These are phyloP conservation scores for Acanthochlamys bracteata DNA, from an alignment of 106 monocot genomes.

Conservation along the genomic window DNA sequence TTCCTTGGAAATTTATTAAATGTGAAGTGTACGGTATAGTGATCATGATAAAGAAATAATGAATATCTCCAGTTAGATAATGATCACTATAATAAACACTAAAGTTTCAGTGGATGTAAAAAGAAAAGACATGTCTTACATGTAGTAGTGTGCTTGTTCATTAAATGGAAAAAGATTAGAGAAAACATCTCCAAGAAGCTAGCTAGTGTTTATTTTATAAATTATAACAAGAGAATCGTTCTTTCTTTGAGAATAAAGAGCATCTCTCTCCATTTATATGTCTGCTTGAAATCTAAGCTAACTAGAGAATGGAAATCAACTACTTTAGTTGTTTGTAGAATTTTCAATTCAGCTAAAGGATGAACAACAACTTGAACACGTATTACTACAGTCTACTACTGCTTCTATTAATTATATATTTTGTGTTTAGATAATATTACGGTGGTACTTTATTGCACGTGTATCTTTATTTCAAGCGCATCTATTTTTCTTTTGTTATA, in stretches of 20 bases:
- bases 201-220: not conserved
- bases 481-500: no score
- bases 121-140: not conserved
- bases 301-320: not conserved
- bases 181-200: not conserved
- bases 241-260: not conserved
- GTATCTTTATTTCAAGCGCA: no score
- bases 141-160: not conserved
- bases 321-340: not conserved
- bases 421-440: no score
- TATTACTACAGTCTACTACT: no score
- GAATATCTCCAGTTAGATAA: no score
- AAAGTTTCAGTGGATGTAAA: no score
- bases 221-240: constrained; percentile 4
- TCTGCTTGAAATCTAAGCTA: constrained; percentile 21
- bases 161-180: not conserved
- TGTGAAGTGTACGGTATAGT: no score
- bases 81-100: no score
- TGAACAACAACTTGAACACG: constrained; percentile 12
- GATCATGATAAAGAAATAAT: no score
- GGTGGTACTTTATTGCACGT: no score
- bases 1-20: no score
- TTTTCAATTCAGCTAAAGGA: constrained; percentile 2
- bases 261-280: constrained; percentile 1
- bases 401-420: no score